Percentiles rank a stretch among this genome's conserved stretches.
These are phyloP conservation scores for Starmera dryadoides DNA, from an alignment of 805 yeast species.

Conservation along the genomic window DNA sequence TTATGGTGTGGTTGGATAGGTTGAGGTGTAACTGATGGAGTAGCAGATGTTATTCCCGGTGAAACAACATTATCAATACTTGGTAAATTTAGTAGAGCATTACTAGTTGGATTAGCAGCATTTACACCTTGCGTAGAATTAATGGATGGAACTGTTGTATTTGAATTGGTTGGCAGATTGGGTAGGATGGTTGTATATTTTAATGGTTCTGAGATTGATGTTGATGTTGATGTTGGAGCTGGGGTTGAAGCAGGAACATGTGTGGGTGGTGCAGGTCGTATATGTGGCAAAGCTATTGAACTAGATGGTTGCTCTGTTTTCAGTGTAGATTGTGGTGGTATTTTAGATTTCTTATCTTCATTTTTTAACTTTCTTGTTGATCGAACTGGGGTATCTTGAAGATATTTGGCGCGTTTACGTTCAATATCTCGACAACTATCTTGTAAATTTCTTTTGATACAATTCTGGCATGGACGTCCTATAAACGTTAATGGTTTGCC, in stretches of 20 bases:
- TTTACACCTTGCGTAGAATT: neutral
- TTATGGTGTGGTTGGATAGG: neutral
- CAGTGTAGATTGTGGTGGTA: neutral
- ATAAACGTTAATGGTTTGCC: neutral
- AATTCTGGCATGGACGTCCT: conserved; percentile 64
- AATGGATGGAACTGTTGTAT: too few species aligned
- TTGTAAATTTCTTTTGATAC: conserved; percentile 52
- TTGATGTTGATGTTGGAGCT: too few species aligned
- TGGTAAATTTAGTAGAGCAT: neutral
- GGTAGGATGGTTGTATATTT: too few species aligned
- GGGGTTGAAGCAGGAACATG: too few species aligned
- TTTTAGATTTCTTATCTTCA: neutral
- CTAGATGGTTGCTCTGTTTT: neutral
- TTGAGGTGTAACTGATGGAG: neutral
- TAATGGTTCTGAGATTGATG: neutral
- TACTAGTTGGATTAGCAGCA: neutral
- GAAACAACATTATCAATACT: neutral
- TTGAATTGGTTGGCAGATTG: neutral
- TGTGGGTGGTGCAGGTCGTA: neutral
- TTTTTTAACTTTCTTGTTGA: neutral
- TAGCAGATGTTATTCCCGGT: neutral
- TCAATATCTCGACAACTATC: conserved; percentile 51
- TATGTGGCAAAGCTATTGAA: neutral
- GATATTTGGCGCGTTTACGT: conserved; percentile 38
- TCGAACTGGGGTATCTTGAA: conserved; percentile 4